These are phyloP conservation scores for Hypoxylon sp. DNA, from an alignment of 2,329 filamentous ascomycete species.

Conservation along the genomic window DNA sequence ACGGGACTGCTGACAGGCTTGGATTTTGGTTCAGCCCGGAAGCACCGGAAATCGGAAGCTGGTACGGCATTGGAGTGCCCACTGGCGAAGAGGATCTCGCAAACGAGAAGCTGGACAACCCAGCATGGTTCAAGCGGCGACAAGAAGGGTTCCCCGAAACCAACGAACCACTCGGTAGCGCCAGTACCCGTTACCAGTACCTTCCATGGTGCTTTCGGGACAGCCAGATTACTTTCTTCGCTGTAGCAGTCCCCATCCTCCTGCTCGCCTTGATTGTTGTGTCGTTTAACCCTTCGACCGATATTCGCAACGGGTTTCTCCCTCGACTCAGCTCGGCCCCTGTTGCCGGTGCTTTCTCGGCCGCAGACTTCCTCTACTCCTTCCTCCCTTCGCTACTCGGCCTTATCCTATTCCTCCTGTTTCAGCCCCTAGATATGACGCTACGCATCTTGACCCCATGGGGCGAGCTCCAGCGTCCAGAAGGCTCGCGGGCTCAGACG, in stretches of 20 bases:
- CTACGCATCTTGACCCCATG: conserved; percentile 77
- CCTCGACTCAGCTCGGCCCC: conserved; percentile 75
- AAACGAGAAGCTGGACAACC: conserved; percentile 44
- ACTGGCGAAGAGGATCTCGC: conserved; percentile 46
- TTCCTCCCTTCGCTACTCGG: conserved; percentile 79
- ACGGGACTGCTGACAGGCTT: conserved; percentile 75
- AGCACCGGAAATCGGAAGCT: conserved; percentile 70
- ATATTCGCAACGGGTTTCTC: conserved; percentile 76
- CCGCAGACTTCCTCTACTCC: conserved; percentile 88
- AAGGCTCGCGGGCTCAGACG: conserved; percentile 71
- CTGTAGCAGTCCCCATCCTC: conserved; percentile 69
- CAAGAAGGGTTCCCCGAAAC: conserved; percentile 54
- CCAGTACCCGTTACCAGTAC: conserved; percentile 71
- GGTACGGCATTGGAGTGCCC: conserved; percentile 66
- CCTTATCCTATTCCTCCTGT: conserved; percentile 73
- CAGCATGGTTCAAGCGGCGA: conserved; percentile 48
- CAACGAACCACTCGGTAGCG: conserved; percentile 64
- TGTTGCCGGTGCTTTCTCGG: conserved; percentile 76
- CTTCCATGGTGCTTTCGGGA: conserved; percentile 82
- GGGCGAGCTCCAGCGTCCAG: conserved; percentile 68
- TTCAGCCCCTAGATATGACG: conserved; percentile 75
- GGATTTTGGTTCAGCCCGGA: conserved; percentile 86
- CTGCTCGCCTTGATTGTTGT: conserved; percentile 79
- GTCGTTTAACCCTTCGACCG: conserved; percentile 78
- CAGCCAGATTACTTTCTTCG: conserved; percentile 73